A percentile compares a stretch with the other conserved stretches of the same genome.
Conservation (phyloP, 2,329 filamentous ascomycete species). For the Aspergillus sp. region DNA sequence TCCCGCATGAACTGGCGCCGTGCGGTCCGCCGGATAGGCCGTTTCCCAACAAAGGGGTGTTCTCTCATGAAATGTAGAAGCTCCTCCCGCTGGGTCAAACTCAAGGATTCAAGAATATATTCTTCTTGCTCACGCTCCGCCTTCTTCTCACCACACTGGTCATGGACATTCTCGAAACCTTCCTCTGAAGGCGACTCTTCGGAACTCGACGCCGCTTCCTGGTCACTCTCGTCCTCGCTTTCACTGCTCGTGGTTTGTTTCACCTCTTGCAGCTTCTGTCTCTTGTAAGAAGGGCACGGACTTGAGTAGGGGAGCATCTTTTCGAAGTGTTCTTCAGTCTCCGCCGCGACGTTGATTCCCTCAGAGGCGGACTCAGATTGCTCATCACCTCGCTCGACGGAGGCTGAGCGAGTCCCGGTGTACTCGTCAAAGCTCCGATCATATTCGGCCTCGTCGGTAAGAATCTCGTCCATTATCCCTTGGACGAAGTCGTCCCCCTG, state of each 20-base stretch:
- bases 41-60: slow-evolving; percentile 19
- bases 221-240: too few relatives aligned
- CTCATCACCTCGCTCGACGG: not conserved
- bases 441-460: slow-evolving; percentile 23
- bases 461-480: slow-evolving; percentile 21
- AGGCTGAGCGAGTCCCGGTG: not conserved
- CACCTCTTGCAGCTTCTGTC: too few relatives aligned
- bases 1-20: slow-evolving; percentile 18
- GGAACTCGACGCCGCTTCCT: too few relatives aligned
- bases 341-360: not conserved
- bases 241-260: too few relatives aligned
- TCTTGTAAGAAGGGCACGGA: too few relatives aligned
- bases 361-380: not conserved
- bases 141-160: too few relatives aligned
- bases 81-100: slow-evolving; percentile 3
- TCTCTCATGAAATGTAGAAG: slow-evolving; percentile 13
- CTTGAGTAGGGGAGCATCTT: too few relatives aligned
- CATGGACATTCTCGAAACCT: too few relatives aligned
- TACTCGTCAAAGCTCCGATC: slow-evolving; percentile 16
- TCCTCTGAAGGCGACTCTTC: too few relatives aligned
- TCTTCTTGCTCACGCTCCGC: not conserved
- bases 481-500: slow-evolving; percentile 7
- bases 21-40: slow-evolving; percentile 16
- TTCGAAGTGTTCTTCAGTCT: too few relatives aligned
- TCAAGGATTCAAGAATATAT: slow-evolving; percentile 4